Evolutionary conservation across 2,329 filamentous ascomycete species (phyloP).

Genomic region (Fusarium sambucinum): DNA sequence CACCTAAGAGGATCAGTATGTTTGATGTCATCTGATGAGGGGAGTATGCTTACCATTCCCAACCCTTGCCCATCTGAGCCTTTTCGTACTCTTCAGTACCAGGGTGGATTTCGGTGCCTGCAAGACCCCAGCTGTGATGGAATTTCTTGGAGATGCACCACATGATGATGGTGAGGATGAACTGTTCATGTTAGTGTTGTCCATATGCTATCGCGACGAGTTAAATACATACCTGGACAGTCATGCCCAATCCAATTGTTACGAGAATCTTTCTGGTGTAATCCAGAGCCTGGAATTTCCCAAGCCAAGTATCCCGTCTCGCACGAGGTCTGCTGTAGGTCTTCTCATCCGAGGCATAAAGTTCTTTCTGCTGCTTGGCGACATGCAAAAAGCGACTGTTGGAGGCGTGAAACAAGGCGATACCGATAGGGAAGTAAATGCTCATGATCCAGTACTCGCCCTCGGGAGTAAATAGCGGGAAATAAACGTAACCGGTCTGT

Average conservation of each 20-base stretch:
- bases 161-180: conserved; percentile 69
- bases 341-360: conserved; percentile 45
- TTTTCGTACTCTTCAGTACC: conserved; percentile 66
- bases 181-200: conserved; percentile 53
- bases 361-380: conserved; percentile 65
- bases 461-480: conserved; percentile 60
- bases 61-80: conserved; percentile 63
- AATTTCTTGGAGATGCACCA: conserved; percentile 75
- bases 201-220: rapidly evolving
- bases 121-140: conserved; percentile 70
- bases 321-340: conserved; percentile 16
- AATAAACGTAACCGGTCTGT: conserved; percentile 55
- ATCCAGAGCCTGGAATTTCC: conserved; percentile 57
- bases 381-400: conserved; percentile 72
- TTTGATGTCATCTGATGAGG: background rate
- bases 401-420: conserved; percentile 74
- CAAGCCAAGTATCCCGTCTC: conserved; percentile 48
- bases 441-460: conserved; percentile 76
- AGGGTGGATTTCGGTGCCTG: conserved; percentile 68
- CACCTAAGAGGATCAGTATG: conserved; percentile 56
- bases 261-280: conserved; percentile 63
- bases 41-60: conserved; percentile 69
- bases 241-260: conserved; percentile 66
- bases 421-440: conserved; percentile 72
- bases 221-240: conserved; percentile 62